Evolutionary conservation across 352 stramenopile genomes (phyloP).

Genomic region (Globisporangium megalacanthum): DNA sequence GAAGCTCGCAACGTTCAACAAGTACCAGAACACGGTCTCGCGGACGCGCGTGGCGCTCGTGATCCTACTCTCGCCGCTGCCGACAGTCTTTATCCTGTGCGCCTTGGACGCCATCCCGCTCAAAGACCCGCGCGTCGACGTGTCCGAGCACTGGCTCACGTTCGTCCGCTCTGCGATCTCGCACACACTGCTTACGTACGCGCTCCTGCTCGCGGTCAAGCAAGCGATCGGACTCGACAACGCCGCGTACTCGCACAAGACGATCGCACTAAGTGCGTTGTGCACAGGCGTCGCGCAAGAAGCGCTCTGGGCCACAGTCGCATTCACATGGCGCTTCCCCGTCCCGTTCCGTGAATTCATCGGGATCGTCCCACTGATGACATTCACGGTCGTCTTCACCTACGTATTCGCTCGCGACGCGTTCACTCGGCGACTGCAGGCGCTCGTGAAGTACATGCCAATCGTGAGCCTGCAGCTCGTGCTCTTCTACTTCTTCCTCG

Average conservation of each 20-base stretch:
- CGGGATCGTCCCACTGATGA: neutral
- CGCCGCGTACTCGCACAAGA: conserved; percentile 12
- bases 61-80: conserved; percentile 13
- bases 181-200: conserved; percentile 13
- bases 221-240: conserved; percentile 8
- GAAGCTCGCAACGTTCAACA: conserved; percentile 20
- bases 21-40: conserved; percentile 13
- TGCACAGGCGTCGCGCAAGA: conserved; percentile 8
- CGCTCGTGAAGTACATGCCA: conserved; percentile 13
- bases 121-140: conserved; percentile 1
- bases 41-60: conserved; percentile 10
- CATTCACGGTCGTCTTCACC: conserved; percentile 12
- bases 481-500: conserved; percentile 18
- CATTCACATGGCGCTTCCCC: conserved; percentile 14
- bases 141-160: conserved; percentile 2
- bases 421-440: conserved; percentile 1
- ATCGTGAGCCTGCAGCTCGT: conserved; percentile 12
- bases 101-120: conserved; percentile 11
- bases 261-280: conserved; percentile 8
- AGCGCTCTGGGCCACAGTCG: conserved; percentile 7
- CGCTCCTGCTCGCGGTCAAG: conserved; percentile 13
- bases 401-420: conserved; percentile 7
- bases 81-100: conserved; percentile 9
- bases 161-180: conserved; percentile 13
- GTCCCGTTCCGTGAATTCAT: conserved; percentile 18